Evolutionary conservation across 768 basidiomycete genomes (phyloP).

Genomic region (Dentipellis fragilis): DNA sequence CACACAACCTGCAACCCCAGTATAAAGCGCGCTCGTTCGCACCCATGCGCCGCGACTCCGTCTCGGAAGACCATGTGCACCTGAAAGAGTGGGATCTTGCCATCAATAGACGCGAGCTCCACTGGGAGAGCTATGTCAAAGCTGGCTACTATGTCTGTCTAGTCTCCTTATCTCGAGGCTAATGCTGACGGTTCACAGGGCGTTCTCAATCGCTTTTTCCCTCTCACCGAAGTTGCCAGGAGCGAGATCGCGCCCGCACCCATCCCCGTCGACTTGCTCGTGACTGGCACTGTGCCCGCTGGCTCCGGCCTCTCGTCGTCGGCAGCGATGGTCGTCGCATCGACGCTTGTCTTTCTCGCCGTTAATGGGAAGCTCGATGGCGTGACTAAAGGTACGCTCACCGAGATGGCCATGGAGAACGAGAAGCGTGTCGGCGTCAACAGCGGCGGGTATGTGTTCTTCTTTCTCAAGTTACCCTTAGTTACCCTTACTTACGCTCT

Average conservation of each 20-base stretch:
- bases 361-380: conserved; percentile 53
- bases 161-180: not conserved
- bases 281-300: conserved; percentile 76
- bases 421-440: conserved; percentile 82
- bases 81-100: conserved; percentile 61
- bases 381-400: conserved; percentile 61
- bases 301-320: conserved; percentile 84
- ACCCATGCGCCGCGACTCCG: conserved; percentile 29
- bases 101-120: conserved; percentile 56
- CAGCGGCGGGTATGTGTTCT: conserved; percentile 53
- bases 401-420: conserved; percentile 73
- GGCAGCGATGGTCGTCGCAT: conserved; percentile 86
- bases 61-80: conserved; percentile 25
- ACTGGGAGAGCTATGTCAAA: conserved; percentile 87
- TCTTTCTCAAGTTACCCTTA: not conserved
- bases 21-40: conserved; percentile 52
- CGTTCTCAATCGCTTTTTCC: conserved; percentile 55
- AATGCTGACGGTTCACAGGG: conserved; percentile 31
- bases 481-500: not conserved
- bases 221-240: conserved; percentile 9
- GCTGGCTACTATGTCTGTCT: conserved; percentile 68
- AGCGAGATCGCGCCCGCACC: conserved; percentile 17
- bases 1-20: conserved; percentile 50
- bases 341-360: conserved; percentile 70
- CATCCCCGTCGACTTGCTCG: conserved; percentile 62